Base-by-base conservation (phyloP, 345 rosid genomes). In the Linum tenue region DNA sequence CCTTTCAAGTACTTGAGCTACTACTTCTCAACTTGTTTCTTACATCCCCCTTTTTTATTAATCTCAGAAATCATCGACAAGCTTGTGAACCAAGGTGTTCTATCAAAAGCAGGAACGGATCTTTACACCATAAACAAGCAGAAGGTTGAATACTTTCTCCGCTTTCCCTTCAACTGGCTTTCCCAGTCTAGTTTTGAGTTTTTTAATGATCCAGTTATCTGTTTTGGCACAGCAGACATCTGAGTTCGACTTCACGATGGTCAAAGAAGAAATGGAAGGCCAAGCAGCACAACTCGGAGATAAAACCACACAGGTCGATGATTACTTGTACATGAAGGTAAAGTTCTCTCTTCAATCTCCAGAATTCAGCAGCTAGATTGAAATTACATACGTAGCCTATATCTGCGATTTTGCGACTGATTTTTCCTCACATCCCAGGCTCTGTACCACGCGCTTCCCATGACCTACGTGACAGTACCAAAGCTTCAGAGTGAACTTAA, bases 1-100 rank as follows among this genome's bases (percentile, higher is more conserved):
- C 31, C 31, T 22, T 22, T 22, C 31, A 48, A 48, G 14, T 65
- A 40, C 61, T 63, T 14, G 40, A 56, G 4, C 56, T 74, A 61
- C 37, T 4, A 39, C 15, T 70, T 37, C 22, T 59, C 55, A 9
- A 59, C 40, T 16, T 22, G 1, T 41, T 17, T 40, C 60, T 72
- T 55, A 14, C n/a, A 22, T 22, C 31, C 31, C 0, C 31, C 63
- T 65, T 67, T 57, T 66, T 55, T 67, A 51, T 4, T 22, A 3
- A 77, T 67, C 71, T 73, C 89, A 94, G 97, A 88, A 76, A 88
- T 94, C 68, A 74, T 88, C 85, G 92, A 76, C 74, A 88, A 84
- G 79, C 92, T 91, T 62, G 84, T 78, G 56, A 79, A 80, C 68
- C 95, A 80, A 75, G 91, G 90, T 56, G 55, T 79, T 68, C 56